Conservation (phyloP, 768 basidiomycete species). For the Amanita polypyramis region DNA sequence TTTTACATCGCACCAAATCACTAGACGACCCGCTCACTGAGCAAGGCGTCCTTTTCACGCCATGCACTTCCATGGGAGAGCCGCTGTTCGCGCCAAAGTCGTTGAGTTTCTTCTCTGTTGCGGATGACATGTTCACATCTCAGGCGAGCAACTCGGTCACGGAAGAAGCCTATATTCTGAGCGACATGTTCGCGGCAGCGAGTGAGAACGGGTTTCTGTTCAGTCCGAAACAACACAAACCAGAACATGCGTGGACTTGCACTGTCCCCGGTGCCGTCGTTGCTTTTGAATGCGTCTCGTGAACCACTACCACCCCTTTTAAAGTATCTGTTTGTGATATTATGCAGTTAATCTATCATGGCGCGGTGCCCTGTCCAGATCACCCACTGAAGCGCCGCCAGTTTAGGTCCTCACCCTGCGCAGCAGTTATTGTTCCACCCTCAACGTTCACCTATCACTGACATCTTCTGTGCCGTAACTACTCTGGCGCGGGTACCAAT, state of each 20-base stretch:
- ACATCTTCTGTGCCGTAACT: too few relatives aligned
- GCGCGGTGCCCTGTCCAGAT: too few relatives aligned
- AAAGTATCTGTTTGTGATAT: too few relatives aligned
- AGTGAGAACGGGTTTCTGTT: conserved; percentile 48
- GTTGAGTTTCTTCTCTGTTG: conserved; percentile 11
- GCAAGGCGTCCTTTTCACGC: background rate
- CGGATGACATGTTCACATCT: conserved; percentile 2
- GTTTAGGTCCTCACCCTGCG: too few relatives aligned
- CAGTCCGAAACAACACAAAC: background rate
- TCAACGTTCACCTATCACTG: too few relatives aligned
- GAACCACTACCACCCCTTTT: too few relatives aligned
- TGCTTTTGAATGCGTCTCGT: background rate
- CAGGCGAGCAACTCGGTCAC: background rate
- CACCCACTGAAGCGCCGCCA: too few relatives aligned
- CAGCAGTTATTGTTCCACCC: too few relatives aligned
- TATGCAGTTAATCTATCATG: too few relatives aligned
- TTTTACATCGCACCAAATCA: conserved; percentile 28
- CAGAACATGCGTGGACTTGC: conserved; percentile 1
- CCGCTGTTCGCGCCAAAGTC: background rate
- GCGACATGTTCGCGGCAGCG: conserved; percentile 30
- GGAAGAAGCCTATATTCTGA: conserved; percentile 12
- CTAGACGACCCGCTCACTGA: conserved; percentile 6
- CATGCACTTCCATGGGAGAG: background rate
- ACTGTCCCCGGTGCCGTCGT: conserved; percentile 3
- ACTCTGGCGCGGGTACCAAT: too few relatives aligned